phyloP scores from a whole-genome alignment of 257 asterid genomes.

The Paraleonurus japonicus region DNA sequence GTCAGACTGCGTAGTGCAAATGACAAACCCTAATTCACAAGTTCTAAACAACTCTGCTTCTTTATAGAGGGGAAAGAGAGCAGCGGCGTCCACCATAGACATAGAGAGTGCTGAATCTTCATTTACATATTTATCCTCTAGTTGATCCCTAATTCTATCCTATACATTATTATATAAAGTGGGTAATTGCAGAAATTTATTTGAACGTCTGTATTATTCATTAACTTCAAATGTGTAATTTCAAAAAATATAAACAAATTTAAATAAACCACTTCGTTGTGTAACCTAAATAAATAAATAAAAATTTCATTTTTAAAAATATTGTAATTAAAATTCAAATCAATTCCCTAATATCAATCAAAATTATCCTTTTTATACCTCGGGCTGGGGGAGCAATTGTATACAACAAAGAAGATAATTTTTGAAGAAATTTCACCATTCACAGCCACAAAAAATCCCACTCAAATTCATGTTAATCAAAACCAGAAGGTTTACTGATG shows the following conservation, averaged over 20 bases:
- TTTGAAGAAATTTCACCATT: background rate
- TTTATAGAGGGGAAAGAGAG: background rate
- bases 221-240: too few species aligned
- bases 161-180: too few species aligned
- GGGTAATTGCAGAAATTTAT: too few species aligned
- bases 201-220: too few species aligned
- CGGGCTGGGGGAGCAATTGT: background rate
- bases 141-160: background rate
- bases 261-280: too few species aligned
- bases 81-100: background rate
- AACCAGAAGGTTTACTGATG: background rate
- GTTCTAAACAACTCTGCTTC: background rate
- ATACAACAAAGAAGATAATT: background rate
- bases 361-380: background rate
- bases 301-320: too few species aligned
- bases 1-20: background rate
- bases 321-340: too few species aligned
- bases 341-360: background rate
- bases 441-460: background rate
- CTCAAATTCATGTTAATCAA: conserved; percentile 13
- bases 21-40: background rate
- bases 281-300: too few species aligned
- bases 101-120: background rate
- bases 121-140: background rate
- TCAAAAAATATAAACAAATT: too few species aligned